Base-by-base conservation (phyloP, 805 yeast species). In the Scheffersomyces lignosus region DNA sequence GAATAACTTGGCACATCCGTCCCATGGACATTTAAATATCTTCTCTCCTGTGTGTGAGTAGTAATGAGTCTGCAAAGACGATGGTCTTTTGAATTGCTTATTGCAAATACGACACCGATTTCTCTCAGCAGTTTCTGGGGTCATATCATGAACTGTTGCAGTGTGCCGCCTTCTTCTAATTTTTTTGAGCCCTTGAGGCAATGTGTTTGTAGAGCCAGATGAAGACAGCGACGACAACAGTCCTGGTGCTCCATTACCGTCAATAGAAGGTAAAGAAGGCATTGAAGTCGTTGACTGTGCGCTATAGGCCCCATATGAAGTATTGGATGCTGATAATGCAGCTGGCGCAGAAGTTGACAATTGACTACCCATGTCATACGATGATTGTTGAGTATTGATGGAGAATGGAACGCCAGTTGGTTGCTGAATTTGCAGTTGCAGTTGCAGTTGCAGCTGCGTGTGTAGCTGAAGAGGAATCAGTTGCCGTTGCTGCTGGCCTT, bases 1-100 rank as follows among this genome's bases (percentile, higher is more conserved):
- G 55, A 88, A 88, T 3, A 74, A 51, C 50, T 82, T 79, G 0
- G 77, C 78, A 59, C 96, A 88, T 14, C 73, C 77, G 1, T 64
- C 64, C 79, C 85, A 82, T 15, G 54, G 57, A 37, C 72, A 66
- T 36, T 50, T 49, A 45, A 51, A 61, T 25, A 55, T 42, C 38
- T 63, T 66, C 31, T 60, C 69, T 1, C 71, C 71, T 0, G 72
- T 65, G 56, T 88, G 96, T 5, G 86, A 83, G 46, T 87, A 77
- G 46, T 75, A 69, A 59, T 88, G 96, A 3, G 90, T 87, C 44
- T 81, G 83, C 37, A 87, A 66, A 1, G 93, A 87, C 8, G 89
- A 81, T 6, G 95, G 90, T 52, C 95, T 75, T 48, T 86, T 82
- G 65, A 88, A 88, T 36, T 77, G 80, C 56, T 87, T 87, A 31